Evolutionary conservation across 2,329 filamentous ascomycete species (phyloP).

Genomic region (Purpureocillium lavendulum): DNA sequence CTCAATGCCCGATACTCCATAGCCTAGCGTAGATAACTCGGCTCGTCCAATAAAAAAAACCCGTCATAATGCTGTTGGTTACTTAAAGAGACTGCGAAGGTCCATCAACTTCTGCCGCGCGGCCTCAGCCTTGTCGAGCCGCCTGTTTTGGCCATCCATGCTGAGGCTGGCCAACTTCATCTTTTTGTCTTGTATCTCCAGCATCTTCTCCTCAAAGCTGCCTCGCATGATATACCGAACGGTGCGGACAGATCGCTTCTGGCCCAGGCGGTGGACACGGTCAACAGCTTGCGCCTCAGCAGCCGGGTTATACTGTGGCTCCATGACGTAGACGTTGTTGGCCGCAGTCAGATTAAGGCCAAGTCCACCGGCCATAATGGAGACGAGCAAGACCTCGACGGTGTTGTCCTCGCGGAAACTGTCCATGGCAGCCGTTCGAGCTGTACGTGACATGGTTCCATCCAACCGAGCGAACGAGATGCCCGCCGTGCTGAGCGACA

Average conservation of each 20-base stretch:
- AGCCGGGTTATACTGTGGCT: constrained; percentile 94
- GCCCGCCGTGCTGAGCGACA: constrained; percentile 60
- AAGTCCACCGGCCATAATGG: constrained; percentile 84
- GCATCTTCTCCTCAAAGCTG: constrained; percentile 92
- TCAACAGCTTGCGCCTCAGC: constrained; percentile 92
- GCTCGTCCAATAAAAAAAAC: not conserved
- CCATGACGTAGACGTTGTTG: constrained; percentile 91
- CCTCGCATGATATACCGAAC: constrained; percentile 81
- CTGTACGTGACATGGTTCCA: constrained; percentile 72
- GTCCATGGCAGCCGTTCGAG: constrained; percentile 68
- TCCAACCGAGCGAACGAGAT: constrained; percentile 78
- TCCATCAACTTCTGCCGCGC: constrained; percentile 56
- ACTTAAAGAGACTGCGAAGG: constrained; percentile 50
- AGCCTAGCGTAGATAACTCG: too few species aligned
- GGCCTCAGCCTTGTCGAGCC: constrained; percentile 40
- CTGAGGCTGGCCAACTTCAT: constrained; percentile 81
- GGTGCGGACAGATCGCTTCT: constrained; percentile 81
- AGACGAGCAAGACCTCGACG: constrained; percentile 79
- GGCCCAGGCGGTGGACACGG: constrained; percentile 83
- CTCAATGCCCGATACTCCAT: not conserved
- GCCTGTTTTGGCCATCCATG: constrained; percentile 57
- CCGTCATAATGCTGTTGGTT: constrained; percentile 6
- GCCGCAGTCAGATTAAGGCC: constrained; percentile 85
- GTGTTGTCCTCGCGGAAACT: constrained; percentile 63
- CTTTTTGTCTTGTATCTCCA: constrained; percentile 86